A percentile compares a stretch with the other conserved stretches of the same genome.
phyloP scores from a whole-genome alignment of 768 basidiomycete species.

The Tephrocybe sp. region DNA sequence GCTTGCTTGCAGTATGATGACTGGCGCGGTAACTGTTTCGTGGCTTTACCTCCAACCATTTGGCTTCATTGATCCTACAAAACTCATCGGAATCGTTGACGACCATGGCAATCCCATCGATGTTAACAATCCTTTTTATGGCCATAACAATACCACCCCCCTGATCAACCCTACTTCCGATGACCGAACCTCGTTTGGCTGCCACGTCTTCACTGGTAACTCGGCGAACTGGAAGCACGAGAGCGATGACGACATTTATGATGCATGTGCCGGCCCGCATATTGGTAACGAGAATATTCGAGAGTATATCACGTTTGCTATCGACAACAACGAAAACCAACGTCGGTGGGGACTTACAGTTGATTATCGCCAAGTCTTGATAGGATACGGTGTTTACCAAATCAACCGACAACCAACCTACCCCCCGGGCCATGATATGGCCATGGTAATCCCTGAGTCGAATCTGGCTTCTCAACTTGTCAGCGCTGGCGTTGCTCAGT shows the following conservation, averaged over 20 bases:
- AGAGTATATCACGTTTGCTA: neutral
- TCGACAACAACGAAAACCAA: neutral
- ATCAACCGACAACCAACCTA: neutral
- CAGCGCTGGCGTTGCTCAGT: neutral
- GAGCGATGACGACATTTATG: neutral
- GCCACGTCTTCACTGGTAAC: neutral
- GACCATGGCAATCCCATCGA: neutral
- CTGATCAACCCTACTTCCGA: no score
- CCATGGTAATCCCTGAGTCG: neutral
- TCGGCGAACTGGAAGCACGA: neutral
- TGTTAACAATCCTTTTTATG: neutral
- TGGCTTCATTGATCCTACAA: neutral
- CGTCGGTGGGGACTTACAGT: neutral
- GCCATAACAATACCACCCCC: neutral
- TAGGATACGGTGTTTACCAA: neutral
- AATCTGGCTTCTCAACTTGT: neutral
- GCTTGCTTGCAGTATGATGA: neutral
- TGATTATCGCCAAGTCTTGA: no score
- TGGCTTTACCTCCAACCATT: neutral
- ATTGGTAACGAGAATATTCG: neutral
- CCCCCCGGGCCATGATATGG: neutral
- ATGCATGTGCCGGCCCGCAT: neutral
- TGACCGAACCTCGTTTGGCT: neutral
- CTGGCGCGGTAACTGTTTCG: neutral
- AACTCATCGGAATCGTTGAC: neutral